Evolutionary conservation across 2,329 filamentous ascomycete genomes (phyloP), one percentile per base, ranked within the genome.

Genomic region (Aureobasidium leucospermi): DNA sequence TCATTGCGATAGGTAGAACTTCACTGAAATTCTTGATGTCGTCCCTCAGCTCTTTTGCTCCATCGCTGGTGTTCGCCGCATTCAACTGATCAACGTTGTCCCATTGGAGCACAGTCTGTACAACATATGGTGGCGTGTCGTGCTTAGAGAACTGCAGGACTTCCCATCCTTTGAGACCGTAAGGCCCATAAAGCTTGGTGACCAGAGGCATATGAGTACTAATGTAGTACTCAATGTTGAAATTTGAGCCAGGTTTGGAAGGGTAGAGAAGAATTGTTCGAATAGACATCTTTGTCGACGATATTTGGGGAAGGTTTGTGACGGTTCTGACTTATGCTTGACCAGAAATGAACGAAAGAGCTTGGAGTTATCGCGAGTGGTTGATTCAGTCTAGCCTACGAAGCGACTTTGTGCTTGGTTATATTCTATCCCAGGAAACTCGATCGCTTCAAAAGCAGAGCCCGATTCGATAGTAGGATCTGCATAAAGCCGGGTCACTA

Each of bases 161-260:
- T 8, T 61, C 63, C 60, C 65, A 65, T 41, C 60, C 61, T 66
- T 71, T 68, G 7, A 79, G 67, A 38, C 77, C 76, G 39, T 65
- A 66, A 1, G 66, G 61, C 0, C 51, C 62, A 74, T 75, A 78
- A 38, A 67, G 66, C 55, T 70, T 67, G 47, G 67, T 63, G 7
- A 78, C 75, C 3, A 78, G 64, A 2, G 73, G 69, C 71, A 79
- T 75, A 67, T 79, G 76, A 6, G 56, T 70, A 3, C 67, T 60
- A 31, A 77, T 63, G 65, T 78, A 79, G 70, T 79, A 79, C 36
- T 76, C 70, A 64, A 77, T 69, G 67, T 79, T 68, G 68, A 79
- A 79, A 5, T 63, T 67, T 48, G 63, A 59, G 58, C 39, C 39
- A 7, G 10, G 6, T 16, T 42, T 42, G 39, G 15, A 42, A 6